A percentile compares a stretch with the other conserved stretches of the same genome.
These are phyloP conservation scores for Euphrasia arctica DNA, from an alignment of 305 asterid species.

Conservation along the genomic window DNA sequence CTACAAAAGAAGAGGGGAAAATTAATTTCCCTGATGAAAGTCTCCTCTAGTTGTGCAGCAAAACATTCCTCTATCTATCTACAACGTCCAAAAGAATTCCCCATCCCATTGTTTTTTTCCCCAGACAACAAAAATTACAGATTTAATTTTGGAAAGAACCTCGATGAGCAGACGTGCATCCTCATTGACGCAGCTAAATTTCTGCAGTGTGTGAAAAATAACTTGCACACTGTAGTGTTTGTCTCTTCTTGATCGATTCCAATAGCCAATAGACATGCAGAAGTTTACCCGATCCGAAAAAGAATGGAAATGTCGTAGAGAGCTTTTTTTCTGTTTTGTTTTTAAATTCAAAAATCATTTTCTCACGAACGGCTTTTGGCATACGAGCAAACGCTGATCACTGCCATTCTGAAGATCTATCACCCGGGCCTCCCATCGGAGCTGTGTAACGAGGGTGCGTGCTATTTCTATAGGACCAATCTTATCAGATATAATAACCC, in stretches of 20 bases:
- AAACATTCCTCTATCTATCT: slow-evolving; percentile 37
- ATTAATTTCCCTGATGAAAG: slow-evolving; percentile 35
- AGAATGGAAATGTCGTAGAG: slow-evolving; percentile 37
- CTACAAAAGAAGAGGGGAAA: slow-evolving; percentile 50
- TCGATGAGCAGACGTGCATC: slow-evolving; percentile 28
- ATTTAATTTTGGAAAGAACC: slow-evolving; percentile 19
- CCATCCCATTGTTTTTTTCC: slow-evolving; percentile 27
- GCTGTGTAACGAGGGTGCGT: slow-evolving; percentile 61
- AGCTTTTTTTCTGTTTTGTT: slow-evolving; percentile 10
- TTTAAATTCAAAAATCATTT: slow-evolving; percentile 40
- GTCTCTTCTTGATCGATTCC: slow-evolving; percentile 13
- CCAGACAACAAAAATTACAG: slow-evolving; percentile 21
- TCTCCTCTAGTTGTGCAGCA: slow-evolving; percentile 31
- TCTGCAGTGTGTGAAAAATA: slow-evolving; percentile 19
- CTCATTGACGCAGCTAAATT: slow-evolving; percentile 8
- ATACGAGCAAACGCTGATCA: slow-evolving; percentile 81
- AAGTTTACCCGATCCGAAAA: slow-evolving; percentile 38
- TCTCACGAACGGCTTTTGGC: slow-evolving; percentile 87
- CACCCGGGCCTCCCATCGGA: slow-evolving; percentile 95
- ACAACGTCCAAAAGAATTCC: slow-evolving; percentile 41
- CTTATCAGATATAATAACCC: slow-evolving; percentile 81
- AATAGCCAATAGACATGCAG: slow-evolving; percentile 18
- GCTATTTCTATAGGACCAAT: slow-evolving; percentile 58
- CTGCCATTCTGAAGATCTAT: slow-evolving; percentile 87
- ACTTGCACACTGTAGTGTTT: slow-evolving; percentile 25